Evolutionary conservation across 176 grass and related monocot genomes (phyloP), one percentile per base, ranked within the genome.

Genomic region (Bonia amplexicaulis): DNA sequence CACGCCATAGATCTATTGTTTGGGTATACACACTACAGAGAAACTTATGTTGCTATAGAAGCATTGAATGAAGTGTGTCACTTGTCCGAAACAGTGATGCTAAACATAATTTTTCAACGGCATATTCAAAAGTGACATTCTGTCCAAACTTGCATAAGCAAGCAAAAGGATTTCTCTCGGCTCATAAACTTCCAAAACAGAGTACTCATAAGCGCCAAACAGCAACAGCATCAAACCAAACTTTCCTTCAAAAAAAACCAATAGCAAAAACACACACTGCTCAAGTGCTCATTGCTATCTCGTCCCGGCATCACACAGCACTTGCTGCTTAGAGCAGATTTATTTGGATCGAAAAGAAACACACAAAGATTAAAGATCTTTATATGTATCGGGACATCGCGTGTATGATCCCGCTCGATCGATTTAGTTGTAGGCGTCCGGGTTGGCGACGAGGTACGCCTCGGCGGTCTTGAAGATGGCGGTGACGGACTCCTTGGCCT

Each of bases 391-490:
- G 15, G 8, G 29, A 12, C 25, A 41, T 1, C 55, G 17, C 29
- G 12, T 11, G 17, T 33, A 12, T 12, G 48, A 74, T 64, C 15
- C 63, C 1, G 14, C 63, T 9, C 15, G 29, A 35, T 66, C 11
- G 63, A 35, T 37, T 66, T 19, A 66, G 64, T 94, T 94, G 69
- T 92, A 97, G 14, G 91, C 71, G 54, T 89, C 80, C 17, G 88
- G 94, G 60, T 94, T 97, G 74, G 87, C 92, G 35, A 90, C 0
- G 17, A 94, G 92, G 82, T 84, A 94, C 0, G 66, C 88, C 86
- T 97, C 90, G 7, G 83, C 92, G 3, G 73, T 69, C 79, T 92
- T 97, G 64, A 94, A 81, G 37, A 89, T 82, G 46, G 7, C 41
- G 7, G 82, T 88, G 57, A 91, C 35, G 0, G 84, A 61, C 12